Percentiles rank a stretch among this genome's conserved stretches.
phyloP scores from a whole-genome alignment of 2,329 filamentous ascomycete species.

The Epichloe sibirici region DNA sequence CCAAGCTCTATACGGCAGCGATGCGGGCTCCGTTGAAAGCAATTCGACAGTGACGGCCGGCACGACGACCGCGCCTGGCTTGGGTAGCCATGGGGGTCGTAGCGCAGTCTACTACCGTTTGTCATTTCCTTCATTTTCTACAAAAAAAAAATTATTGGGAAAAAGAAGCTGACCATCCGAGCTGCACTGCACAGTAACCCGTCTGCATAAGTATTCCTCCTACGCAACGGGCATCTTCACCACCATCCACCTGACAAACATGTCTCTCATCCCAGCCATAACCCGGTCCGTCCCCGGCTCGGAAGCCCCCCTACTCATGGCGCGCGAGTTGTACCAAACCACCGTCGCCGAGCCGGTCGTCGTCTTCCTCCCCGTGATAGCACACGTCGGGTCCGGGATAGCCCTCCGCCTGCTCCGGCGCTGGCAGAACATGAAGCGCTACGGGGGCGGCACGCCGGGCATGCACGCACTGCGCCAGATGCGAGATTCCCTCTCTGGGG shows the following conservation, averaged over 20 bases:
- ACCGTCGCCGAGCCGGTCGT: constrained; percentile 67
- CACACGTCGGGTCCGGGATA: constrained; percentile 68
- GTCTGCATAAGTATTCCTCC: constrained; percentile 78
- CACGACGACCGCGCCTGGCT: constrained; percentile 32
- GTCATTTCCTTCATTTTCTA: constrained; percentile 15
- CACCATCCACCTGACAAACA: constrained; percentile 67
- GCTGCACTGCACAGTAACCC: constrained; percentile 19
- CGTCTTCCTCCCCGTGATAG: constrained; percentile 59
- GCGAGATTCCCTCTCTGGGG: constrained; percentile 19
- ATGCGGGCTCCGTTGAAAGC: constrained; percentile 22
- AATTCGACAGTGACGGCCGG: constrained; percentile 27
- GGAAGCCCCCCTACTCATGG: constrained; percentile 80
- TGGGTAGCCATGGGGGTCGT: constrained; percentile 38
- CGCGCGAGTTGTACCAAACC: constrained; percentile 85
- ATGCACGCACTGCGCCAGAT: constrained; percentile 29
- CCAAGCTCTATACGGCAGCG: constrained; percentile 12
- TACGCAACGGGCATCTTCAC: constrained; percentile 73
- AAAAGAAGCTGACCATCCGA: not conserved
- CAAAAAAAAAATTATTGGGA: not conserved
- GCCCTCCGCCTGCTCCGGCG: constrained; percentile 65
- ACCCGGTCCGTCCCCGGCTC: constrained; percentile 61
- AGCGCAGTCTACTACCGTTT: constrained; percentile 65
- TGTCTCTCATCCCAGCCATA: constrained; percentile 65
- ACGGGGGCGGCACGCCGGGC: constrained; percentile 55
- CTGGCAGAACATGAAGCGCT: constrained; percentile 57